phyloP scores from a whole-genome alignment of 225 moss, liverwort and hornwort species.

The Pseudisothecium myosuroides region DNA sequence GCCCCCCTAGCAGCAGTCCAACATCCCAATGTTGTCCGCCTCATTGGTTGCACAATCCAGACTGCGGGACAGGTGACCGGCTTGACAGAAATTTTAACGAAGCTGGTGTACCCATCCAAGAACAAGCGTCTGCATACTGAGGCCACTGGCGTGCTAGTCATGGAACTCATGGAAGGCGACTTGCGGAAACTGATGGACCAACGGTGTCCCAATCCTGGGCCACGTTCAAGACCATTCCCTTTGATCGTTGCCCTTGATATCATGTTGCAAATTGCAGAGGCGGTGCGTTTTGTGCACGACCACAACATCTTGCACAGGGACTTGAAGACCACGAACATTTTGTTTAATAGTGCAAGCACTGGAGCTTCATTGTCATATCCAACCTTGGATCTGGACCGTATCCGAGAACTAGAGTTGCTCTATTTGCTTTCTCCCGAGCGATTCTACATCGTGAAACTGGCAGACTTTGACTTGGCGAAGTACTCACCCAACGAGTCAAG shows the following conservation, averaged over 20 bases:
- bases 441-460: not conserved
- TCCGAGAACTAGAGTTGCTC: not conserved
- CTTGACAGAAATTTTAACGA: rapidly evolving
- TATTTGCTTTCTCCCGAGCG: not conserved
- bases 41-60: not conserved
- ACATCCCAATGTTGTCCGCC: not conserved
- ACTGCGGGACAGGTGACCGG: rapidly evolving
- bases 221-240: not conserved
- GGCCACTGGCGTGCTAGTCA: rapidly evolving
- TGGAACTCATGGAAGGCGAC: not conserved
- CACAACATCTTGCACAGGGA: not conserved
- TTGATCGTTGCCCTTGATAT: not conserved
- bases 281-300: not conserved
- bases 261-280: not conserved
- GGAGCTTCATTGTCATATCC: not conserved
- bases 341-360: not conserved
- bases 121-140: rapidly evolving
- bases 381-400: not conserved
- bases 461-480: not conserved
- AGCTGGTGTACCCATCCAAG: rapidly evolving
- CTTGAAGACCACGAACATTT: not conserved
- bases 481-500: not conserved
- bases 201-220: not conserved
- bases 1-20: not conserved
- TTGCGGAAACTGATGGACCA: not conserved